These are phyloP conservation scores for Fusarium sp. DNA, from an alignment of 2,329 filamentous ascomycete species.

Conservation along the genomic window DNA sequence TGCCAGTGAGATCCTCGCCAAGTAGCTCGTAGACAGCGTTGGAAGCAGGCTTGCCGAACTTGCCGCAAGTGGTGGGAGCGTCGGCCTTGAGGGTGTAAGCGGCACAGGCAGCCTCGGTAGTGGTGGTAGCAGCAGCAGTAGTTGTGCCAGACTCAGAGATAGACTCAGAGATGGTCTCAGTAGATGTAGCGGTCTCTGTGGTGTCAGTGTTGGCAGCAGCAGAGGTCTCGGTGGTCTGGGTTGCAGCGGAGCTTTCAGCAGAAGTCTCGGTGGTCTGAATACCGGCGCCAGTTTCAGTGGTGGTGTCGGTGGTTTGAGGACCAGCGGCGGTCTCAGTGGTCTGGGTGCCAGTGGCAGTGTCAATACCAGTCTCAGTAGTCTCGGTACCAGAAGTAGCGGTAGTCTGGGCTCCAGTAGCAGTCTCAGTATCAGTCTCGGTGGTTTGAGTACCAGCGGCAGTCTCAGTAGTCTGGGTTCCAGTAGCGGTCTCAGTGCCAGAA, in stretches of 20 bases:
- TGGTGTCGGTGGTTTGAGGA: neutral
- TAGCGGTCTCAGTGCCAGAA: conserved; percentile 4
- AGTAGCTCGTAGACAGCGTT: neutral
- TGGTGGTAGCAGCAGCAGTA: neutral
- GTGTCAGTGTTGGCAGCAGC: neutral
- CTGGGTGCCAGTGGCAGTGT: conserved; percentile 1
- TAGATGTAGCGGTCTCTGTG: neutral
- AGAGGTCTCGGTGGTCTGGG: neutral
- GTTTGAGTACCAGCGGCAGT: neutral
- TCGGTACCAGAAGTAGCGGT: neutral
- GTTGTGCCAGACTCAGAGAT: neutral
- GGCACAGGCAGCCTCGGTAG: neutral
- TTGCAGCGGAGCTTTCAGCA: no score
- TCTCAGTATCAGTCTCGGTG: neutral
- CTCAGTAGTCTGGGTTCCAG: neutral
- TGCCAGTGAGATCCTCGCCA: neutral
- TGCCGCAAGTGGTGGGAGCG: neutral
- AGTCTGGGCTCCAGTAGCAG: neutral
- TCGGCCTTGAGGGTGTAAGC: neutral
- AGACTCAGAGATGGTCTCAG: neutral
- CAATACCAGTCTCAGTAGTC: neutral
- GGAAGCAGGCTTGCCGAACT: neutral
- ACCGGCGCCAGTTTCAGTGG: neutral
- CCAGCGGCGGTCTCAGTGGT: neutral
- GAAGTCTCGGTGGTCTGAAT: neutral